These are phyloP conservation scores for Patellifolia procumbens DNA, from an alignment of 179 eudicot species.

Conservation along the genomic window DNA sequence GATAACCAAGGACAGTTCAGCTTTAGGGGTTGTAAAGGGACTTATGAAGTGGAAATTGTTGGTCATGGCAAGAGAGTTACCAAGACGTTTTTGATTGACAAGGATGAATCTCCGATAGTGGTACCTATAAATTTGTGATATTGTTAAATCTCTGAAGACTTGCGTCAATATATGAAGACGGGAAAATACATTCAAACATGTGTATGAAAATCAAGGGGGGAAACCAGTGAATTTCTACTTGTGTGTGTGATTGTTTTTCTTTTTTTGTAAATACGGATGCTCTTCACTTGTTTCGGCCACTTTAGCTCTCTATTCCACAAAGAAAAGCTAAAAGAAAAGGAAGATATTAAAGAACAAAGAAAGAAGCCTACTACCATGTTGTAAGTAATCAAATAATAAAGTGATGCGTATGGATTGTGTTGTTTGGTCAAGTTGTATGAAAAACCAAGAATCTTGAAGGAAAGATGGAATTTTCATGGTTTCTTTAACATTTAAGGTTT, in stretches of 20 bases:
- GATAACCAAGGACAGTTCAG: constrained; percentile 59
- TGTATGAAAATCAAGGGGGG: background rate
- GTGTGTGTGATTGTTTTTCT: background rate
- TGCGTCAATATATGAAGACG: background rate
- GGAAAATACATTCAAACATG: background rate
- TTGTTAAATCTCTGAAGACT: constrained; percentile 1
- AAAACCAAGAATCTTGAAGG: too few relatives aligned
- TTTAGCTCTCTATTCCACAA: background rate
- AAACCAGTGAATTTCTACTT: background rate
- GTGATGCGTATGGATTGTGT: too few relatives aligned
- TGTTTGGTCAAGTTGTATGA: too few relatives aligned
- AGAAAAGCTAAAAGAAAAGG: background rate
- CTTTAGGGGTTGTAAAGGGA: constrained; percentile 85
- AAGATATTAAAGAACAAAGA: background rate
- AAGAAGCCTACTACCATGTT: background rate
- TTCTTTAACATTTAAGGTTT: too few relatives aligned
- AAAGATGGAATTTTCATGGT: too few relatives aligned
- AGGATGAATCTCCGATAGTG: constrained; percentile 56
- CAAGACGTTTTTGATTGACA: constrained; percentile 73
- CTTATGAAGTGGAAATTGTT: constrained; percentile 61
- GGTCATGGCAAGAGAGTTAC: constrained; percentile 27
- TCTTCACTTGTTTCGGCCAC: background rate
- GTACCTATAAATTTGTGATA: constrained; percentile 39
- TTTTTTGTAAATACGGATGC: background rate
- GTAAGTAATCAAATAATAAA: background rate